These are phyloP conservation scores for Aspergillus ochraceus DNA, from an alignment of 2,329 filamentous ascomycete genomes.

Conservation along the genomic window DNA sequence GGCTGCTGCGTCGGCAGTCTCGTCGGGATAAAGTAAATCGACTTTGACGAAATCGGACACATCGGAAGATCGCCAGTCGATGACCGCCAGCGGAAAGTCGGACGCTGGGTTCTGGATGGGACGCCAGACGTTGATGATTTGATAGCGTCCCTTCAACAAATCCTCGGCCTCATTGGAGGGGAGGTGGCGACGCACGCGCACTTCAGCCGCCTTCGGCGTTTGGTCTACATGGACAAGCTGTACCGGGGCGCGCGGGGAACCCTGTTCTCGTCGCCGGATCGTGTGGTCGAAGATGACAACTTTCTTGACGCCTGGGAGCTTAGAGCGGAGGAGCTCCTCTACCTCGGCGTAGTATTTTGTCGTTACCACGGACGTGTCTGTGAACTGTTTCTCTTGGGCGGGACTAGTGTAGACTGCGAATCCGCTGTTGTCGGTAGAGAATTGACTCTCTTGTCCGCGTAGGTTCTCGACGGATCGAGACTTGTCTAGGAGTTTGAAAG, in stretches of 20 bases:
- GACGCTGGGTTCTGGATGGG: constrained; percentile 65
- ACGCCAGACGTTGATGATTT: constrained; percentile 72
- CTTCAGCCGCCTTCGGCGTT: constrained; percentile 62
- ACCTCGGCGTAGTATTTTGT: constrained; percentile 62
- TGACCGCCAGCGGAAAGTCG: constrained; percentile 67
- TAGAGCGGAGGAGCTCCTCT: constrained; percentile 55
- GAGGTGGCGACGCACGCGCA: constrained; percentile 62
- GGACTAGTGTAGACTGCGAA: constrained; percentile 58
- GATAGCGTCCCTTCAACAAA: constrained; percentile 59
- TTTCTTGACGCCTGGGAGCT: constrained; percentile 58
- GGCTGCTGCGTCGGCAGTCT: constrained; percentile 57
- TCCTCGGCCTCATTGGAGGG: constrained; percentile 56
- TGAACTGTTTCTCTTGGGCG: constrained; percentile 56
- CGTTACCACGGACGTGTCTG: constrained; percentile 49
- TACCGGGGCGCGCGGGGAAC: constrained; percentile 62
- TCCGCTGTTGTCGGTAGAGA: constrained; percentile 59
- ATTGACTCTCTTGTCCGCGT: constrained; percentile 51
- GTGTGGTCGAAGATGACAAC: constrained; percentile 74
- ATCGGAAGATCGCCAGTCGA: constrained; percentile 62
- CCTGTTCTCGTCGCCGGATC: constrained; percentile 58
- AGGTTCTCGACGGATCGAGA: constrained; percentile 56
- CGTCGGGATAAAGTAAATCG: constrained; percentile 61
- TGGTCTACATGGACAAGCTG: constrained; percentile 73
- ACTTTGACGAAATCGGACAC: constrained; percentile 61
- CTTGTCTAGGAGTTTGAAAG: constrained; percentile 51